Base-by-base conservation (phyloP, 140 eudicot genomes). In the Flaveria floridana region DNA sequence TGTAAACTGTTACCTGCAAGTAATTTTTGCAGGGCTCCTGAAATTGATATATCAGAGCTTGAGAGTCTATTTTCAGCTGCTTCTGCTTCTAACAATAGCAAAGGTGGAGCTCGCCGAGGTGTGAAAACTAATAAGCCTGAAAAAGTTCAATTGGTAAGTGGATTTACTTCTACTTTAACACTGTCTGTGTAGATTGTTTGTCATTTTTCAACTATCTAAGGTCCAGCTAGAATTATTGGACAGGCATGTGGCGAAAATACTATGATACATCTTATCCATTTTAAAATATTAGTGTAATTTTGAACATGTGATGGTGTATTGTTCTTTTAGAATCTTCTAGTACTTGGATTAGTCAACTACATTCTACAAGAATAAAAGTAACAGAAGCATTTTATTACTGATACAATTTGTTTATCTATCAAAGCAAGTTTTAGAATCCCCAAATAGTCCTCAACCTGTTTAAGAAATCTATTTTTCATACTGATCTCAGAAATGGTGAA, bases 31-130 rank as follows among this genome's bases (percentile, higher is more conserved):
- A 92, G 98, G 89, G 91, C 96, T 71, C 98, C 96, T 81, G 96
- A 87, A 82, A 89, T 92, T 52, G 98, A 92, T 88, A 92, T 92
- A 73, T 81, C 87, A 30, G 98, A 92, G 95, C 98, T 89, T 71
- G 95, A 86, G 78, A 87, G 85, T 76, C 85, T 87, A 34, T 89
- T 92, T 81, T 92, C 98, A n/a, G 88, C 90, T 52, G 87, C 84
- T 72, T 79, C 96, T 80, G 95, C 78, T 75, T 83, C 90, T 72
- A 95, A 87, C 62, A 84, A 84, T 39, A 76, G 73, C 76, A 92
- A 92, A 81, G 85, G 76, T 70, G 92, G 85, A 73, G 86, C 83
- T 65, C 74, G 86, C 58, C 89, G 96, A 63, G 90, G 92, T 68
- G 79, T 91, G 41, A 92, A 87, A 72, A 79, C 85, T 25, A 86